These are phyloP conservation scores for Quercus lobata DNA, from an alignment of 331 rosid species.

Conservation along the genomic window DNA sequence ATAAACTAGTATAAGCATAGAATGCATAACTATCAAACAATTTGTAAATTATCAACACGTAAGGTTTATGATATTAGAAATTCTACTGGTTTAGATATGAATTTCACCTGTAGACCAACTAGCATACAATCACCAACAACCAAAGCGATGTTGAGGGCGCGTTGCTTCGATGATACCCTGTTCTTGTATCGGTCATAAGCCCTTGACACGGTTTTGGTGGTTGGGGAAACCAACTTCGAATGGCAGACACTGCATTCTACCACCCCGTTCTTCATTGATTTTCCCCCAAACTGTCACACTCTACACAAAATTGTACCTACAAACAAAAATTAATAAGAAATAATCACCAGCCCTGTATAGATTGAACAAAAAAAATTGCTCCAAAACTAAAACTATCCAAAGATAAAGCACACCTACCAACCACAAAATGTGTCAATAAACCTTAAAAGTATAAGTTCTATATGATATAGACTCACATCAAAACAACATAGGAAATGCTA, in stretches of 20 bases:
- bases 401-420: neutral
- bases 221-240: conserved; percentile 74
- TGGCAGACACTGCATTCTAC: conserved; percentile 93
- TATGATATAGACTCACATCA: neutral
- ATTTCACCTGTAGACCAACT: conserved; percentile 78
- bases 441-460: neutral
- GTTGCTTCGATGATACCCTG: conserved; percentile 78
- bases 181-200: conserved; percentile 86
- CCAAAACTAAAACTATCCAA: neutral
- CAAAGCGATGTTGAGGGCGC: conserved; percentile 69
- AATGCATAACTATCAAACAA: neutral
- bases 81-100: conserved; percentile 7
- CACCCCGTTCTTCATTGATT: conserved; percentile 67
- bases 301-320: conserved; percentile 46
- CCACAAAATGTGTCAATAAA: neutral
- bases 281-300: conserved; percentile 25
- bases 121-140: conserved; percentile 95
- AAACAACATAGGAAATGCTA: neutral
- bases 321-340: neutral
- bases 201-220: conserved; percentile 56
- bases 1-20: neutral
- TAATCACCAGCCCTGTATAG: neutral
- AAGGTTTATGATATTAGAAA: neutral
- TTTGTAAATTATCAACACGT: neutral
- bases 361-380: neutral